Conservation (phyloP, 139 green algal genomes). For the Coelastrella sp. region DNA sequence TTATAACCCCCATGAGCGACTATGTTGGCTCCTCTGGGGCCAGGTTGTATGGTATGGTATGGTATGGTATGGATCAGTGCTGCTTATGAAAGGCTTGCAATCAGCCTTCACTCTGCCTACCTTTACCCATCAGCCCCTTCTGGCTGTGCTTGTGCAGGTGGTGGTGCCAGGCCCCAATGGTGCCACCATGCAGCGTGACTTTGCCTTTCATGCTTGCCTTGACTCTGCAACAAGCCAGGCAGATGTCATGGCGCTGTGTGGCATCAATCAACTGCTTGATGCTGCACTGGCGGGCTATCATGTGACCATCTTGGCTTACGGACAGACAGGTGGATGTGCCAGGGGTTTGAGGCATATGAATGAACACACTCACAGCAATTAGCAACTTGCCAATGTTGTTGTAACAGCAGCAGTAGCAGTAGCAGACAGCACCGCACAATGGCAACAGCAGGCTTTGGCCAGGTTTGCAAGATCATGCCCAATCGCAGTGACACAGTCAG, state of each 20-base stretch:
- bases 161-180: conserved; percentile 66
- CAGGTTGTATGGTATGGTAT: no score
- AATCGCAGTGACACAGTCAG: no score
- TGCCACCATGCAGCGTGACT: conserved; percentile 68
- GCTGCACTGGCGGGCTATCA: conserved; percentile 87
- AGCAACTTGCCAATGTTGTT: neutral
- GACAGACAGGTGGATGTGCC: conserved; percentile 61
- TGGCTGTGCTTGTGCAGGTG: conserved; percentile 49
- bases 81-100: no score
- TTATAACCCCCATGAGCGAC: no score
- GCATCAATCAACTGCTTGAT: conserved; percentile 82
- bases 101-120: no score
- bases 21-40: no score
- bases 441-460: neutral
- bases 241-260: conserved; percentile 72
- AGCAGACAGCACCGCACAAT: neutral
- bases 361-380: neutral
- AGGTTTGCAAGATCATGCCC: no score
- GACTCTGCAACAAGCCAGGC: conserved; percentile 65
- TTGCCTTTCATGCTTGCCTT: conserved; percentile 78
- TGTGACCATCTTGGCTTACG: conserved; percentile 76
- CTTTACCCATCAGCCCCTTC: no score
- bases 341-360: neutral
- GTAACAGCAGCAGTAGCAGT: neutral
- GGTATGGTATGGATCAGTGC: no score